A percentile compares a stretch with the other conserved stretches of the same genome.
Conservation (phyloP, 2,329 filamentous ascomycete species). For the Fusarium newnesense region DNA sequence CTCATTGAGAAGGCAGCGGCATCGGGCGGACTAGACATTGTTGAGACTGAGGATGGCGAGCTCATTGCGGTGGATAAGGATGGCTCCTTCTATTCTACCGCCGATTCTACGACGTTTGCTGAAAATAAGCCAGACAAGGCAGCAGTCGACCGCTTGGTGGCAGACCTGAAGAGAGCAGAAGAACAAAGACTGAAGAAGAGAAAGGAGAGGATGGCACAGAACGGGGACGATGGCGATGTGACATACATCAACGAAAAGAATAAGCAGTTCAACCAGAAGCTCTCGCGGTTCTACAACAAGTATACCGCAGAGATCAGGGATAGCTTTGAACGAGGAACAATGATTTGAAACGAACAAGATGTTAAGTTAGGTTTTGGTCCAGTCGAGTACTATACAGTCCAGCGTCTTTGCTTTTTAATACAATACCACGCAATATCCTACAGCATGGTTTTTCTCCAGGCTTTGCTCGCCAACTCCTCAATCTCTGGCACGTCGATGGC, state of each 20-base stretch:
- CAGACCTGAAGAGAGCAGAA: conserved; percentile 88
- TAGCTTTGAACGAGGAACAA: conserved; percentile 96
- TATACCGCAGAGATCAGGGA: conserved; percentile 97
- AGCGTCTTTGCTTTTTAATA: conserved; percentile 41
- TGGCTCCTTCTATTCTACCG: conserved; percentile 89
- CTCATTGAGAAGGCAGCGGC: conserved; percentile 87
- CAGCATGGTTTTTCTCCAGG: conserved; percentile 92
- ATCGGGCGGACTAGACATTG: conserved; percentile 86
- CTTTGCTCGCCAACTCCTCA: conserved; percentile 80
- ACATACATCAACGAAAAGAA: conserved; percentile 99
- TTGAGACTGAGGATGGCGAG: conserved; percentile 95
- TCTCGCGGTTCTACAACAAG: conserved; percentile 96
- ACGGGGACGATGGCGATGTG: conserved; percentile 88
- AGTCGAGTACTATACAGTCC: conserved; percentile 48
- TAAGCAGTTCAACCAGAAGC: conserved; percentile 99
- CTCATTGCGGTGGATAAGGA: conserved; percentile 93
- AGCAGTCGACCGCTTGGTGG: conserved; percentile 87
- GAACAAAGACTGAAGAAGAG: conserved; percentile 87
- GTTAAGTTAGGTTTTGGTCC: conserved; percentile 26
- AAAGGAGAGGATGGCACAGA: conserved; percentile 78
- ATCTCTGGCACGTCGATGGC: conserved; percentile 83
- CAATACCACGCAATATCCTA: conserved; percentile 53
- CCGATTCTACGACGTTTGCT: conserved; percentile 82
- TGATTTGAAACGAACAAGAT: conserved; percentile 71
- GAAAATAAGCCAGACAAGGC: conserved; percentile 89